phyloP scores from a whole-genome alignment of 2,329 filamentous ascomycete genomes.

The Stagonosporopsis chrysanthemi region DNA sequence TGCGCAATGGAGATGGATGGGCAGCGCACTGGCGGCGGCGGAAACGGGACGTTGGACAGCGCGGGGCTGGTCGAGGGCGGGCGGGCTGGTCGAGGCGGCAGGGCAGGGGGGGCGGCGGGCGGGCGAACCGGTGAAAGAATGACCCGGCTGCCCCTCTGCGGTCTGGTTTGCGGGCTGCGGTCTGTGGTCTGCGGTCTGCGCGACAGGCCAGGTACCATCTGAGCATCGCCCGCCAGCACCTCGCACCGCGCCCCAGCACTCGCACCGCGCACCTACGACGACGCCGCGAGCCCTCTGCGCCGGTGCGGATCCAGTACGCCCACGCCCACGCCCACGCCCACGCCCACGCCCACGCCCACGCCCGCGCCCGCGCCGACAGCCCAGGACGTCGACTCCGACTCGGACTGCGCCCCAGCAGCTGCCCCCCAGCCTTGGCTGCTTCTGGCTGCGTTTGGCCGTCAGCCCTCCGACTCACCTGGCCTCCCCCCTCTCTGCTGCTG shows the following conservation, averaged over 20 bases:
- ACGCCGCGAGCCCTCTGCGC: background rate
- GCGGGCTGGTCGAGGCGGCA: too few relatives aligned
- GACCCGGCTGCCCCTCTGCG: conserved; percentile 4
- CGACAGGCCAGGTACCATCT: conserved; percentile 13
- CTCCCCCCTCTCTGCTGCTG: conserved; percentile 34
- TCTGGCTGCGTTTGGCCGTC: conserved; percentile 34
- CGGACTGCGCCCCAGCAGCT: conserved; percentile 13
- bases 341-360: too few relatives aligned
- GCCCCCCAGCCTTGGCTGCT: conserved; percentile 17
- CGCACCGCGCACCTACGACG: too few relatives aligned
- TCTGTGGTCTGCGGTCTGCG: background rate
- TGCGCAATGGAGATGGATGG: too few relatives aligned
- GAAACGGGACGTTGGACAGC: conserved; percentile 11
- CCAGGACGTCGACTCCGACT: too few relatives aligned
- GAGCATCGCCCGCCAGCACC: background rate
- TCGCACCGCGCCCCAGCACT: background rate
- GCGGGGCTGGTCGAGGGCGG: conserved; percentile 7
- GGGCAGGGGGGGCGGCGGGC: too few relatives aligned
- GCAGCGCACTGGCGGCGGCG: conserved; percentile 1
- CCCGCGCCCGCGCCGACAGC: too few relatives aligned
- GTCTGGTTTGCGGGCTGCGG: too few relatives aligned
- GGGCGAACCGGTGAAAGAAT: conserved; percentile 15
- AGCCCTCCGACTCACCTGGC: conserved; percentile 42
- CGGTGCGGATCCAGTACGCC: too few relatives aligned
- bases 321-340: too few relatives aligned